Evolutionary conservation across 345 rosid genomes (phyloP), one percentile per base, ranked within the genome.

Genomic region (Gossypium turneri): DNA sequence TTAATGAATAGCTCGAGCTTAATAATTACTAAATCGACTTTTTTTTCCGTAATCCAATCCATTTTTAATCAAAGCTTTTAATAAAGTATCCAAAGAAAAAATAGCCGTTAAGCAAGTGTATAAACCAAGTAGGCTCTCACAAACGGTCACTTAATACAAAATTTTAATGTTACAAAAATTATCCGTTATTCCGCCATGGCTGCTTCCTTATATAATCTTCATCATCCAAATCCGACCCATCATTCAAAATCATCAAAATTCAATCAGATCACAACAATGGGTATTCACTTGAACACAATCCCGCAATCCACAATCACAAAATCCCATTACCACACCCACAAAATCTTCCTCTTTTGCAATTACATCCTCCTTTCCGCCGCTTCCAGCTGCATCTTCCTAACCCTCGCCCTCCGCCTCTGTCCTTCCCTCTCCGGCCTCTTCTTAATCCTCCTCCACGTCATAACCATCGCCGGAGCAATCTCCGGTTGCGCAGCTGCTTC

Each of bases 291-390:
- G 1, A 78, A 70, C 73, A 5, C 75, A 12, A 72, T 50, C 22
- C 77, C 75, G 1, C 76, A 58, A 69, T 11, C 85, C 10, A 67
- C 87, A 22, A 69, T 67, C 17, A 58, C 80, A 11, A 76, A 76
- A 53, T 80, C 90, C 22, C 90, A 89, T 62, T 75, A 82, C 78
- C 80, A 79, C 38, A 87, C 91, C 13, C 98, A 89, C 87, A 92
- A 86, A 76, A 72, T 86, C 53, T 94, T 94, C 88, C 86, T 92
- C 73, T 81, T 88, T 74, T 81, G 90, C 82, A 94, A 94, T 90
- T 92, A 91, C 90, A 82, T 92, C 64, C 95, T 94, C 25, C 91
- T 94, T 0, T 94, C 97, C 1, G 90, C 97, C 2, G 97, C 98
- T 59, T 86, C 97, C 0, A 87, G 94, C 79, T 92, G 97, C 88